phyloP scores from a whole-genome alignment of 78 protist species.

The Anaeramoeba ignava region DNA sequence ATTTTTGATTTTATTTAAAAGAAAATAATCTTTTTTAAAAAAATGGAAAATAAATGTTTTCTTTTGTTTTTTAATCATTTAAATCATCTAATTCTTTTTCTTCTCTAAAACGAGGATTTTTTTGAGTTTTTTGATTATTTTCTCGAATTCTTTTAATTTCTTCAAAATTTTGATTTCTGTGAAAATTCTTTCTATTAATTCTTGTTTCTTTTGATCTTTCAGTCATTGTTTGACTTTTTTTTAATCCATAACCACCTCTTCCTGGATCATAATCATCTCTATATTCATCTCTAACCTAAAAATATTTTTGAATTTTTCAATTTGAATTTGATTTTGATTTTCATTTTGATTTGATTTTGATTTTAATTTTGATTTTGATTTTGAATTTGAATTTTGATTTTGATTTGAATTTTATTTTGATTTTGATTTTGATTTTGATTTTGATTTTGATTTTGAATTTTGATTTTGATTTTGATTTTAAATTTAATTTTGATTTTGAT shows the following conservation, averaged over 20 bases:
- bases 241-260: conserved; percentile 30
- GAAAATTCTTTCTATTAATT: background rate
- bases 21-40: background rate
- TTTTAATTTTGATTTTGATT: too few species aligned
- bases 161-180: background rate
- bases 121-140: background rate
- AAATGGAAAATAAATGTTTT: background rate
- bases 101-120: background rate
- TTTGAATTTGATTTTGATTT: too few species aligned
- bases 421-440: too few species aligned
- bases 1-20: too few species aligned
- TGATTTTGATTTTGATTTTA: too few species aligned
- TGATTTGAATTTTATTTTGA: too few species aligned
- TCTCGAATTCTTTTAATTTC: background rate
- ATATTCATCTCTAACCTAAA: conserved; percentile 71
- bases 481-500: too few species aligned
- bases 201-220: background rate
- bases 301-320: too few species aligned
- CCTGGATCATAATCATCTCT: conserved; percentile 49
- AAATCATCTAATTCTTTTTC: background rate
- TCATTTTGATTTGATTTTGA: too few species aligned
- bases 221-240: background rate
- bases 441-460: too few species aligned
- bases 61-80: too few species aligned
- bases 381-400: too few species aligned